These are phyloP conservation scores for Ogataea ganodermae DNA, from an alignment of 805 yeast species.

Conservation along the genomic window DNA sequence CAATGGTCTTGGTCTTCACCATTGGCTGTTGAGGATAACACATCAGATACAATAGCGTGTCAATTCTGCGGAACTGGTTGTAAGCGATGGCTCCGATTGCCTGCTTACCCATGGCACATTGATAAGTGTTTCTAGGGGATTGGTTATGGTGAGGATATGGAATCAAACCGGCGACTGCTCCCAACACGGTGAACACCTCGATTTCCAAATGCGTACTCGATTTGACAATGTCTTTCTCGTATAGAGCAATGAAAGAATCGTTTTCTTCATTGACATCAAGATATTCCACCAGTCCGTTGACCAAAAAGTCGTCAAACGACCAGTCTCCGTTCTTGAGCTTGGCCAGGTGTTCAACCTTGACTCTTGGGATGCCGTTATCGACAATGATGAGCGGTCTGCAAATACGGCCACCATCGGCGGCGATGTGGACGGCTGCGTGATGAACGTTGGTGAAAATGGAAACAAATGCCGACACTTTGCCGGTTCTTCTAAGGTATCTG, in stretches of 20 bases:
- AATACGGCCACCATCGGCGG: conserved; percentile 98
- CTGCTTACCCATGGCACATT: conserved; percentile 97
- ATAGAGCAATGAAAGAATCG: conserved; percentile 88
- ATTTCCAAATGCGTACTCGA: conserved; percentile 88
- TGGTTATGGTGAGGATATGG: conserved; percentile 94
- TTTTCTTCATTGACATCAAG: conserved; percentile 97
- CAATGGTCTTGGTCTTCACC: conserved; percentile 98
- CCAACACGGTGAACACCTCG: conserved; percentile 90
- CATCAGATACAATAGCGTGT: conserved; percentile 89
- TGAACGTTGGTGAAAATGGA: conserved; percentile 89
- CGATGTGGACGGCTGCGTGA: conserved; percentile 92
- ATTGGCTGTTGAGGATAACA: conserved; percentile 99
- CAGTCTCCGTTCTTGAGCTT: conserved; percentile 66
- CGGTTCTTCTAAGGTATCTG: conserved; percentile 78
- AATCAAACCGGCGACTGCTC: conserved; percentile 90
- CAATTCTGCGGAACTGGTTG: conserved; percentile 94
- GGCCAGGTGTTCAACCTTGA: conserved; percentile 67
- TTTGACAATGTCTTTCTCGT: conserved; percentile 63
- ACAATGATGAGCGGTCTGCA: conserved; percentile 96
- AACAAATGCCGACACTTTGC: conserved; percentile 85
- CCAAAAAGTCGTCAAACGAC: conserved; percentile 89
- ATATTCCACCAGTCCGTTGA: conserved; percentile 87
- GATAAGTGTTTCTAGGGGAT: conserved; percentile 90
- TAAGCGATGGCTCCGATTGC: conserved; percentile 99
- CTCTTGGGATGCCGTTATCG: conserved; percentile 67